A percentile compares a stretch with the other conserved stretches of the same genome.
Conservation (phyloP, 805 yeast species). For the Ogataea salicorniae region DNA sequence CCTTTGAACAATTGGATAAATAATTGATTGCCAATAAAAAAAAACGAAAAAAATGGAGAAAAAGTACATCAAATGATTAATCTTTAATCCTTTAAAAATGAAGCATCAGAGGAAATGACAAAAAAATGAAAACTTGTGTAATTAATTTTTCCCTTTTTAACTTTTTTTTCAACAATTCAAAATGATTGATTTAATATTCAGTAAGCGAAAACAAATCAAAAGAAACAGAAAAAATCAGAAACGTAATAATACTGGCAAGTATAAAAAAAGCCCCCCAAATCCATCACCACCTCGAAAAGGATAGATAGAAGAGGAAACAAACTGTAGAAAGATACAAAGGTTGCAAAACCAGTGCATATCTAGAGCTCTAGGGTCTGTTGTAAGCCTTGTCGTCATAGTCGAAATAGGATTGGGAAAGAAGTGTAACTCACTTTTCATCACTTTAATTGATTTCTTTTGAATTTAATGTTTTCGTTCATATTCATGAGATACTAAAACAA, state of each 20-base stretch:
- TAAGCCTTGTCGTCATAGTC: slow-evolving; percentile 91
- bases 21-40: neutral
- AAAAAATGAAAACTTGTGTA: too few relatives aligned
- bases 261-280: slow-evolving; percentile 50
- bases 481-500: neutral
- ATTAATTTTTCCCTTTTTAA: too few relatives aligned
- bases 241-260: slow-evolving; percentile 80
- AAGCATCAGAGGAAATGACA: neutral
- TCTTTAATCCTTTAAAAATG: slow-evolving; percentile 2
- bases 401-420: slow-evolving; percentile 90
- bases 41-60: slow-evolving; percentile 4
- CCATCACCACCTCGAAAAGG: slow-evolving; percentile 26
- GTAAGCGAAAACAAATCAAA: neutral
- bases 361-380: slow-evolving; percentile 34
- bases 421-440: slow-evolving; percentile 46
- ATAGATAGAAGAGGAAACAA: slow-evolving; percentile 22
- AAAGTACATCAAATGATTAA: slow-evolving; percentile 4
- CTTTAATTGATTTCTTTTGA: slow-evolving; percentile 1
- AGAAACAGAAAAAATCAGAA: slow-evolving; percentile 43
- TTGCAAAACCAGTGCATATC: slow-evolving; percentile 25
- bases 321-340: slow-evolving; percentile 28
- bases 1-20: neutral
- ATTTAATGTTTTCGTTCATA: neutral
- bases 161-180: too few relatives aligned
- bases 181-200: too few relatives aligned